phyloP scores from a whole-genome alignment of 2,329 filamentous ascomycete genomes.

The Claviceps lovelessii region DNA sequence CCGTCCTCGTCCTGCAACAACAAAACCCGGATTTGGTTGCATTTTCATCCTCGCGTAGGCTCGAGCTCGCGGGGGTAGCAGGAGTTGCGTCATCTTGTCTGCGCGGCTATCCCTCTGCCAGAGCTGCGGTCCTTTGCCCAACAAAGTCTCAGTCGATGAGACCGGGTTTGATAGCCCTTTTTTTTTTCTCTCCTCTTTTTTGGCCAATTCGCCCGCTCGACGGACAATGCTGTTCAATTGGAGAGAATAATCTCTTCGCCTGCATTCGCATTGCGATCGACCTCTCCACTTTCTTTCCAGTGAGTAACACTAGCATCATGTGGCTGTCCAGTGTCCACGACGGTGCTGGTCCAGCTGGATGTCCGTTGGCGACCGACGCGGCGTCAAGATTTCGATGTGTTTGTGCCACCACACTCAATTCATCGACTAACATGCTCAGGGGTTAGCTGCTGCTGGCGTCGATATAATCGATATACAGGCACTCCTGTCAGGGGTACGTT shows the following conservation, averaged over 20 bases:
- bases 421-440: background rate
- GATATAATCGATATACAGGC: background rate
- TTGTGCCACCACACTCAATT: conserved; percentile 2
- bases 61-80: background rate
- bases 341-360: background rate
- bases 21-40: background rate
- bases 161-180: background rate
- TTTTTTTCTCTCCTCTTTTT: background rate
- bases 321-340: conserved; percentile 2
- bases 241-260: background rate
- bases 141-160: background rate
- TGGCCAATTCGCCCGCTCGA: background rate
- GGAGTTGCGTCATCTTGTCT: background rate
- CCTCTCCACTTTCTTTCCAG: background rate
- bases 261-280: background rate
- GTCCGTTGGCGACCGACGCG: conserved; percentile 1
- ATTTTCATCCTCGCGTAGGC: background rate
- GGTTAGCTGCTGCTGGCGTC: background rate
- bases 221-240: background rate
- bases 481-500: background rate
- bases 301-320: conserved; percentile 1
- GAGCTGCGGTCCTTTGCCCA: background rate
- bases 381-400: background rate
- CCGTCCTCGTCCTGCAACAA: background rate
- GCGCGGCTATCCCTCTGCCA: background rate